phyloP scores from a whole-genome alignment of 2,329 filamentous ascomycete genomes.

The Fusarium sp. region DNA sequence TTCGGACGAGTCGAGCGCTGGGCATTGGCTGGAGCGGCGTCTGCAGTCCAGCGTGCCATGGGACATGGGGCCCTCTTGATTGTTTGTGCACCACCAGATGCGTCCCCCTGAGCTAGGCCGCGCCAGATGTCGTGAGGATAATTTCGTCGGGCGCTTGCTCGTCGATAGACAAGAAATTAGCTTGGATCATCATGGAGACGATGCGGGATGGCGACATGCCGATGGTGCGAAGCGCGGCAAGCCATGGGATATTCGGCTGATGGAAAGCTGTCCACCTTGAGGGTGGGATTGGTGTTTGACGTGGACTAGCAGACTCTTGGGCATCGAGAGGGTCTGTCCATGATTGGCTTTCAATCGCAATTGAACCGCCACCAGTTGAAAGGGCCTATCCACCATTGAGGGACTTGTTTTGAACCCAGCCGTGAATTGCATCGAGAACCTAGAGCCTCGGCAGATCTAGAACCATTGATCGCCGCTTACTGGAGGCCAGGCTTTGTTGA shows the following conservation, averaged over 20 bases:
- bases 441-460: conserved; percentile 30
- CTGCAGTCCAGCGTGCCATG: conserved; percentile 21
- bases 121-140: conserved; percentile 19
- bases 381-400: background rate
- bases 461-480: conserved; percentile 36
- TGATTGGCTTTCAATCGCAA: background rate
- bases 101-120: conserved; percentile 40
- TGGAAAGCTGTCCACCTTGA: background rate
- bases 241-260: conserved; percentile 10
- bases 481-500: background rate
- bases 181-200: conserved; percentile 25
- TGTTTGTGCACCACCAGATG: conserved; percentile 13
- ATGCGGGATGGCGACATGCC: conserved; percentile 38
- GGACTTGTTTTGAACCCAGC: background rate
- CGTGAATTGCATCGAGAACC: conserved; percentile 16
- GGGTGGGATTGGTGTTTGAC: conserved; percentile 15
- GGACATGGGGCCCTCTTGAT: conserved; percentile 27
- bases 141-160: conserved; percentile 34
- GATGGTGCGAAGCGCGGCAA: conserved; percentile 37
- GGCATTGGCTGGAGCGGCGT: conserved; percentile 20
- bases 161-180: conserved; percentile 35
- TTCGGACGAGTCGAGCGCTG: background rate
- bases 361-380: background rate
- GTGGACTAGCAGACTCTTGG: conserved; percentile 2
- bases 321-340: conserved; percentile 1